phyloP scores from a whole-genome alignment of 2,329 filamentous ascomycete genomes.

The Clonostachys sp. region DNA sequence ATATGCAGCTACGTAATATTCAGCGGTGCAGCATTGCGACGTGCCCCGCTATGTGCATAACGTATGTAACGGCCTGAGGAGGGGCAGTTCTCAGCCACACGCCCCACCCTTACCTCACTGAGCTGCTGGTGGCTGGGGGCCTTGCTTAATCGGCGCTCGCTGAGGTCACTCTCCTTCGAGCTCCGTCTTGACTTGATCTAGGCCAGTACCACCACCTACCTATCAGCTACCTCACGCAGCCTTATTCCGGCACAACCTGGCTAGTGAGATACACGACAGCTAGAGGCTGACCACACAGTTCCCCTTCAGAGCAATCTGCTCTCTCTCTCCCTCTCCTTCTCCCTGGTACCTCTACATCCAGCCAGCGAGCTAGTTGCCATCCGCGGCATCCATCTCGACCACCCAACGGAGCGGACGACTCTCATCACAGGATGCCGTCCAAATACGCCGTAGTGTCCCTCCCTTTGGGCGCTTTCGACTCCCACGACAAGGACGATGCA shows the following conservation, averaged over 20 bases:
- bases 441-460: slow-evolving; percentile 89
- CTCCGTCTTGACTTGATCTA: too few relatives aligned
- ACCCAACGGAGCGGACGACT: neutral
- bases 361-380: neutral
- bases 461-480: slow-evolving; percentile 80
- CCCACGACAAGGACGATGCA: slow-evolving; percentile 75
- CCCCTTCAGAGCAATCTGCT: neutral
- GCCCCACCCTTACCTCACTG: too few relatives aligned
- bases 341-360: too few relatives aligned
- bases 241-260: too few relatives aligned
- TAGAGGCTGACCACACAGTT: neutral
- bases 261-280: neutral
- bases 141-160: neutral
- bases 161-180: neutral
- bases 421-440: slow-evolving; percentile 31
- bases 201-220: neutral
- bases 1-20: too few relatives aligned
- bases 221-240: too few relatives aligned
- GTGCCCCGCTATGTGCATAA: too few relatives aligned
- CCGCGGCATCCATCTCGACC: neutral
- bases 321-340: neutral
- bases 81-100: too few relatives aligned
- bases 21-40: too few relatives aligned
- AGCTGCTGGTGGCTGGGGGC: too few relatives aligned
- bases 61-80: too few relatives aligned